These are phyloP conservation scores for Phytophthora pistaciae DNA, from an alignment of 352 stramenopile genomes.

Conservation along the genomic window DNA sequence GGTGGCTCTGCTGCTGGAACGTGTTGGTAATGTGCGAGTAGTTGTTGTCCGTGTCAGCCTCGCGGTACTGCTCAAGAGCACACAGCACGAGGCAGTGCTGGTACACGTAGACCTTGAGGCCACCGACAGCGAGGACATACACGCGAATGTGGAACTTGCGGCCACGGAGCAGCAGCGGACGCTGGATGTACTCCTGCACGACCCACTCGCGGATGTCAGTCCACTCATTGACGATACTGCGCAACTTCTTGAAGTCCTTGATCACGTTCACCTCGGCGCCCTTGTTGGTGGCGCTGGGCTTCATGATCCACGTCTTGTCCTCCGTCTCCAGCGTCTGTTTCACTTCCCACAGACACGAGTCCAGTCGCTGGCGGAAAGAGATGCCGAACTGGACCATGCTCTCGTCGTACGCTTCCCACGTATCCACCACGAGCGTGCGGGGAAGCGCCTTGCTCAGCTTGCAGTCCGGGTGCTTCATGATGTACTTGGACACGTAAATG, in stretches of 20 bases:
- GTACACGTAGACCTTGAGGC: constrained; percentile 78
- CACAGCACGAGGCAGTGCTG: constrained; percentile 69
- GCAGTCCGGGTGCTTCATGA: constrained; percentile 64
- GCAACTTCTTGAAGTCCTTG: constrained; percentile 67
- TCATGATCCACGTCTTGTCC: constrained; percentile 74
- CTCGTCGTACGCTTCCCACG: constrained; percentile 76
- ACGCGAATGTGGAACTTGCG: constrained; percentile 83
- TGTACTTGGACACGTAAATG: constrained; percentile 75
- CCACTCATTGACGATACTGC: constrained; percentile 68
- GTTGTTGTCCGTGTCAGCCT: constrained; percentile 58
- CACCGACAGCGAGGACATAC: constrained; percentile 65
- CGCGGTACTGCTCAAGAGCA: constrained; percentile 57
- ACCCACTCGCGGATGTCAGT: constrained; percentile 78
- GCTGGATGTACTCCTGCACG: constrained; percentile 66
- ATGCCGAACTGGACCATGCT: constrained; percentile 66
- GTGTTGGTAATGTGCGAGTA: constrained; percentile 86
- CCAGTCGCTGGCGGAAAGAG: constrained; percentile 62
- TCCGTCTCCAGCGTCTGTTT: constrained; percentile 53
- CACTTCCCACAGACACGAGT: constrained; percentile 69
- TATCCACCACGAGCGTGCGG: constrained; percentile 71
- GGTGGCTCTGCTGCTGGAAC: constrained; percentile 76
- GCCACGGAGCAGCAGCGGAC: constrained; percentile 58
- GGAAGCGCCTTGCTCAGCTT: constrained; percentile 59
- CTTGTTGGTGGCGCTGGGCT: constrained; percentile 81
- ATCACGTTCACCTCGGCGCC: constrained; percentile 75